These are phyloP conservation scores for Neofusicoccum umdonicola DNA, from an alignment of 2,329 filamentous ascomycete species.

Conservation along the genomic window DNA sequence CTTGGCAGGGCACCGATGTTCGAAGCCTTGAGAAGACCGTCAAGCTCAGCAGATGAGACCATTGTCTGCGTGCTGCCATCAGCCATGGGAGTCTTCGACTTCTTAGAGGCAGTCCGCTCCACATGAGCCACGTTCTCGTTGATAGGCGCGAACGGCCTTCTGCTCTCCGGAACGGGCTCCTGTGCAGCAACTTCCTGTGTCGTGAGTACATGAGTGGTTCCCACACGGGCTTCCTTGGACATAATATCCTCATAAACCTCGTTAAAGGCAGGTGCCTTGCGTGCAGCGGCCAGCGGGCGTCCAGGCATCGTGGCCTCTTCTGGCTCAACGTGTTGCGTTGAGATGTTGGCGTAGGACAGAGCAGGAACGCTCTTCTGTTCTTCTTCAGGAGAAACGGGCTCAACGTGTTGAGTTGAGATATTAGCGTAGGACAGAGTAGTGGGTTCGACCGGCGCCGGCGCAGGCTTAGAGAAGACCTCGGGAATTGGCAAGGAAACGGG, in stretches of 20 bases:
- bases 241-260: slow-evolving; percentile 7
- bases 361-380: slow-evolving; percentile 8
- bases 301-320: slow-evolving; percentile 28
- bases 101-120: slow-evolving; percentile 15
- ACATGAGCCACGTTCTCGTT: slow-evolving; percentile 19
- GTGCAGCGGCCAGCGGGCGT: background rate
- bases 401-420: slow-evolving; percentile 29
- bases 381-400: slow-evolving; percentile 24
- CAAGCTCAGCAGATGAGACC: slow-evolving; percentile 78
- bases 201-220: background rate
- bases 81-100: background rate
- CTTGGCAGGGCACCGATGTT: slow-evolving; percentile 38
- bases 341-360: slow-evolving; percentile 29
- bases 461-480: background rate
- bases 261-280: background rate
- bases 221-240: slow-evolving; percentile 6
- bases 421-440: slow-evolving; percentile 27
- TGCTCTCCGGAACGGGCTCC: background rate
- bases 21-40: slow-evolving; percentile 63
- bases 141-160: background rate
- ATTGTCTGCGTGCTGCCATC: slow-evolving; percentile 73
- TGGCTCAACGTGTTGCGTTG: slow-evolving; percentile 31
- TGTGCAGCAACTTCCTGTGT: background rate
- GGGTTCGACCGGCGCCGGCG: slow-evolving; percentile 22
- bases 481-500: slow-evolving; percentile 18